Evolutionary conservation across 2,329 filamentous ascomycete species (phyloP), one percentile per base, ranked within the genome.

Genomic region (Alternaria arbusti): DNA sequence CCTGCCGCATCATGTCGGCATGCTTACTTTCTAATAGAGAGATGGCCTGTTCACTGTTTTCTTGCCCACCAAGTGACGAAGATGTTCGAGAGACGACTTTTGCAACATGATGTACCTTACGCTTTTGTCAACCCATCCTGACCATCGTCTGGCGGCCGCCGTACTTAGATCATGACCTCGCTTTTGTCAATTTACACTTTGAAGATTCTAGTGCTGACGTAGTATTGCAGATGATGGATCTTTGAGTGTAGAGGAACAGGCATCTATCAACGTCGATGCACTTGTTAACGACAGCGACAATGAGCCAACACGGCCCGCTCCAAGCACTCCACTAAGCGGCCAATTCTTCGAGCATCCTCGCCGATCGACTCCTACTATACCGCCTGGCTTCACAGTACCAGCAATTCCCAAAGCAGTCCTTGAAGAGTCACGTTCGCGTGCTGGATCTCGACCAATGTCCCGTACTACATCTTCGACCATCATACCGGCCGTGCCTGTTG

Each of bases 181-280:
- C 28, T 32, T 47, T 55, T 56, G 26, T 36, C 30, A 17, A 60
- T 59, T 50, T 36, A 59, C 3, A 43, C 25, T 49, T 30, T 46
- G 52, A 49, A 23, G 44, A 46, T 13, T 25, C 20, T n/a, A 46
- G 57, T 63, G 82, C 84, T 87, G 81, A 87, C 78, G 71, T 71
- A 72, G 72, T 51, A 67, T 60, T 50, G 65, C 64, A 91, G 89
- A 90, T 79, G 88, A 91, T 73, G 86, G 88, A 54, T 78, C 88
- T n/a, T 75, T 82, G 45, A 82, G 84, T 61, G 86, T 85, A 11
- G 82, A 90, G 49, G 88, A 89, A 65, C 88, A 90, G 68, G 89
- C 86, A 12, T 85, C 84, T 3, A 83, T 84, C 46, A 89, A 86
- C n/a, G 87, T 92, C 44, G 90, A 92, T 75, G 89, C 89, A 4